Conservation (phyloP, 2,329 filamentous ascomycete species). For the Clonostachys solani region DNA sequence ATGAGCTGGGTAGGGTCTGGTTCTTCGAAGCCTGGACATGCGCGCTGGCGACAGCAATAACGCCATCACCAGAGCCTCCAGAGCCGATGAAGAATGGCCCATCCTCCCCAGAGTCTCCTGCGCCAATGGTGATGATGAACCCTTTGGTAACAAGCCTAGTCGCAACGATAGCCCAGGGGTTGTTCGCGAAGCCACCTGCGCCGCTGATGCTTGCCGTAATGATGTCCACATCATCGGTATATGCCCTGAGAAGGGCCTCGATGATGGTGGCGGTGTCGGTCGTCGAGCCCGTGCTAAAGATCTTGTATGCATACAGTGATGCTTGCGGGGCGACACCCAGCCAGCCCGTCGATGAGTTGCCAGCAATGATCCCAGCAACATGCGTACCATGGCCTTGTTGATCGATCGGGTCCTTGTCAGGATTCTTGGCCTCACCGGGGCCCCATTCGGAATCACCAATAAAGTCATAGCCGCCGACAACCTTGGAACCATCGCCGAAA, state of each 20-base stretch:
- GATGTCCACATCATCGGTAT: constrained; percentile 17
- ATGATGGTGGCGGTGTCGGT: constrained; percentile 21
- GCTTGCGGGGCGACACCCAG: constrained; percentile 20
- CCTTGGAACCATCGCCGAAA: constrained; percentile 14
- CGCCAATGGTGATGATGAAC: constrained; percentile 34
- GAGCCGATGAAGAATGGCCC: constrained; percentile 32
- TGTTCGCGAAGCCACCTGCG: constrained; percentile 17
- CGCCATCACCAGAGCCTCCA: constrained; percentile 32
- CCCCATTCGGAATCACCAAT: constrained; percentile 15
- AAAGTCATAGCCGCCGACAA: constrained; percentile 15
- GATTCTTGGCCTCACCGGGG: constrained; percentile 11
- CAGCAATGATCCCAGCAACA: constrained; percentile 22
- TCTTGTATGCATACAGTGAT: constrained; percentile 18
- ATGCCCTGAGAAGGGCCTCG: constrained; percentile 25
- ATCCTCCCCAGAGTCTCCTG: constrained; percentile 34
- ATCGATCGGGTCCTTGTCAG: constrained; percentile 17
- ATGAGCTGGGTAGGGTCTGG: constrained; percentile 25
- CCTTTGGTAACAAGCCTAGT: constrained; percentile 24
- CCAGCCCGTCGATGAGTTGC: constrained; percentile 8
- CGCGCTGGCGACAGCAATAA: constrained; percentile 30
- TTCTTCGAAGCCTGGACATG: constrained; percentile 14
- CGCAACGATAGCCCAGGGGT: constrained; percentile 22
- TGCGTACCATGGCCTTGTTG: constrained; percentile 18
- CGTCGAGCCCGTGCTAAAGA: constrained; percentile 7
- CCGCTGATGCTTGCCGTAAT: constrained; percentile 24